Percentiles rank a stretch among this genome's conserved stretches.
Conservation (phyloP, 148 eudicot genomes). For the Fagopyrum esculentum region DNA sequence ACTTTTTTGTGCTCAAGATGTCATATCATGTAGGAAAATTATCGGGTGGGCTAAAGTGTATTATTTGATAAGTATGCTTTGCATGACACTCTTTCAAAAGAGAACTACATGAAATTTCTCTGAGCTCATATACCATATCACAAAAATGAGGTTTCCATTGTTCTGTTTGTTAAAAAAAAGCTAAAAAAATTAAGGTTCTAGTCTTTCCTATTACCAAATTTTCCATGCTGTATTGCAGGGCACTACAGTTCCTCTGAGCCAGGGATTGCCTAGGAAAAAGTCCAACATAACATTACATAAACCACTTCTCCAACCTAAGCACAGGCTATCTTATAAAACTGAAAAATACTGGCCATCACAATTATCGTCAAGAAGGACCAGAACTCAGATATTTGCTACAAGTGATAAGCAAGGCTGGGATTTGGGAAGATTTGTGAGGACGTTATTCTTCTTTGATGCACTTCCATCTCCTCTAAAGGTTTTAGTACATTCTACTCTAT, state of each 20-base stretch:
- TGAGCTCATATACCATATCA: not conserved
- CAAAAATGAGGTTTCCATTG: not conserved
- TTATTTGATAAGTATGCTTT: too few species aligned
- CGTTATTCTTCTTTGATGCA: slow-evolving; percentile 86
- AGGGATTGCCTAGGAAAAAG: slow-evolving; percentile 33
- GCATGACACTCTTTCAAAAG: not conserved
- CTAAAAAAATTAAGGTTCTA: not conserved
- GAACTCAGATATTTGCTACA: slow-evolving; percentile 38
- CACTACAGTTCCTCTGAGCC: slow-evolving; percentile 33
- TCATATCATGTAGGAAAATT: not conserved
- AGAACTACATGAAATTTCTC: not conserved
- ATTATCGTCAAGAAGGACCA: slow-evolving; percentile 38
- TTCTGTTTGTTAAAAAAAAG: not conserved
- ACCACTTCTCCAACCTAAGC: slow-evolving; percentile 49
- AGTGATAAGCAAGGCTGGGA: slow-evolving; percentile 88
- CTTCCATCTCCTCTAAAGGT: slow-evolving; percentile 93
- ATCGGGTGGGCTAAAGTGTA: not conserved
- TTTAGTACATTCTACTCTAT: slow-evolving; percentile 13
- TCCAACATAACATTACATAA: slow-evolving; percentile 34
- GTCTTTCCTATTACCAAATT: not conserved
- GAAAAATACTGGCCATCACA: slow-evolving; percentile 22
- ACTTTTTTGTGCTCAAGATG: too few species aligned
- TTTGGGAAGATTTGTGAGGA: slow-evolving; percentile 76
- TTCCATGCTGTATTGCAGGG: slow-evolving; percentile 37
- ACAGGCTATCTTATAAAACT: slow-evolving; percentile 25